Conservation (phyloP, 2,329 filamentous ascomycete species). For the Aspergillus alliaceus region DNA sequence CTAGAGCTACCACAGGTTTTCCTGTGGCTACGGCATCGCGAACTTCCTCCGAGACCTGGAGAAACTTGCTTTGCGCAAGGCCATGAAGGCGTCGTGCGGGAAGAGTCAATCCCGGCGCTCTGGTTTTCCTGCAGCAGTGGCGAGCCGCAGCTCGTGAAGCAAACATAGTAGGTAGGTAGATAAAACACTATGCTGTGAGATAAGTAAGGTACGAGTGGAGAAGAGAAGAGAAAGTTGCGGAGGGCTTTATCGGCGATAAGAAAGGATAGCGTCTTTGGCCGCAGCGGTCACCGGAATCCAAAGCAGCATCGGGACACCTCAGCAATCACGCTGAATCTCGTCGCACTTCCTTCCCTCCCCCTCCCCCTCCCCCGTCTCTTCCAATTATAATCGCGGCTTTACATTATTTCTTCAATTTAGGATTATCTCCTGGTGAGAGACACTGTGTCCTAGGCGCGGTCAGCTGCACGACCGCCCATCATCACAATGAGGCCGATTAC, state of each 20-base stretch:
- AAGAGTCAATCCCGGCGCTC: slow-evolving; percentile 4
- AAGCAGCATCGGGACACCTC: slow-evolving; percentile 38
- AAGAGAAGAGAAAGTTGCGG: slow-evolving; percentile 3
- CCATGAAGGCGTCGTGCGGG: slow-evolving; percentile 27
- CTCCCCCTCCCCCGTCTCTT: no score
- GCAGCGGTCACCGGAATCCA: slow-evolving; percentile 32
- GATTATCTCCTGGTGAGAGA: slow-evolving; percentile 19
- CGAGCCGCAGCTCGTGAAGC: slow-evolving; percentile 23
- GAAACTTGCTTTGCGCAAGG: slow-evolving; percentile 48
- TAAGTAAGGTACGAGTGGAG: no score
- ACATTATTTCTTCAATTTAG: slow-evolving; percentile 13
- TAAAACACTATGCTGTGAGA: slow-evolving; percentile 2
- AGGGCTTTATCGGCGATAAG: slow-evolving; percentile 9
- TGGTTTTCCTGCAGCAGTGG: slow-evolving; percentile 17
- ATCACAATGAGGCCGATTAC: slow-evolving; percentile 43
- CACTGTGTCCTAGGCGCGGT: slow-evolving; percentile 24
- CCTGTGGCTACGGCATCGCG: slow-evolving; percentile 70
- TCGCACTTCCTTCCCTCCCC: slow-evolving; percentile 5
- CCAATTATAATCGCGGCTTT: slow-evolving; percentile 9
- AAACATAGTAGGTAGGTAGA: slow-evolving; percentile 15
- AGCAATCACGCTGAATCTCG: slow-evolving; percentile 28
- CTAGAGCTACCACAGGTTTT: slow-evolving; percentile 85
- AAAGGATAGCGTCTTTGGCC: slow-evolving; percentile 27
- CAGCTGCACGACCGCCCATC: slow-evolving; percentile 26
- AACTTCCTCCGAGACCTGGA: slow-evolving; percentile 80